Base-by-base conservation (phyloP, 2,329 filamentous ascomycete genomes). In the Talaromyces islandicus region DNA sequence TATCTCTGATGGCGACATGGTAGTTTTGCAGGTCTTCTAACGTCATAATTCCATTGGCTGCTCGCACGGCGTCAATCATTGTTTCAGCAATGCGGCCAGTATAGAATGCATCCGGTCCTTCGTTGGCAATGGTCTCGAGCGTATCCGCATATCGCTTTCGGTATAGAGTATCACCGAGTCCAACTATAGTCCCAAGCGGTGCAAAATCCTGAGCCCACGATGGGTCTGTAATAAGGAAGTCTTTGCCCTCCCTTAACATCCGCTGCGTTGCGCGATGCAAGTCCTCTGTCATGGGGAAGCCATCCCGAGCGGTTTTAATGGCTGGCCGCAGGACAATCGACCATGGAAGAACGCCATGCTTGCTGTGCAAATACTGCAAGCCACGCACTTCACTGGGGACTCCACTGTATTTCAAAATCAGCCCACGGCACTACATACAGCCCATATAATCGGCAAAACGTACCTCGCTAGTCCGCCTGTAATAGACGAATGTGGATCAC, bases 161-260 rank as follows among this genome's bases (percentile, higher is more conserved):
- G 0, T 88, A 92, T 68, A 97, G 91, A 0, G 75, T 88, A 54
- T 96, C 90, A 19, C 90, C 91, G 2, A 92, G 75, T 19, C 82
- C 78, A 0, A 96, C 67, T 2, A 90, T 78, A 0, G 82, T 88
- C 3, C 92, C 93, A 62, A 92, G 86, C 0, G 91, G 91, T 2
- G 91, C 92, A 76, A 97, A 97, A 70, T 97, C 93, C 54, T 89
- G 73, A 0, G 92, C 91, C 88, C 91, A 97, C 3, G 85, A 84
- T 0, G 88, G 86, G 60, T 97, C 86, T 3, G 89, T 80, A 0
- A 86, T 78, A 0, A 97, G 77, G 68, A 96, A 96, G 65, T 91
- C 82, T 54, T 81, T 74, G 7, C 78, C 66, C 59, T 61, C 72
- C 61, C 70, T 71, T 60, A 78, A 78, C 0, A 82, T 83, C 3